A percentile compares a stretch with the other conserved stretches of the same genome.
phyloP scores from a whole-genome alignment of 768 basidiomycete genomes.

The Phaffia australis region DNA sequence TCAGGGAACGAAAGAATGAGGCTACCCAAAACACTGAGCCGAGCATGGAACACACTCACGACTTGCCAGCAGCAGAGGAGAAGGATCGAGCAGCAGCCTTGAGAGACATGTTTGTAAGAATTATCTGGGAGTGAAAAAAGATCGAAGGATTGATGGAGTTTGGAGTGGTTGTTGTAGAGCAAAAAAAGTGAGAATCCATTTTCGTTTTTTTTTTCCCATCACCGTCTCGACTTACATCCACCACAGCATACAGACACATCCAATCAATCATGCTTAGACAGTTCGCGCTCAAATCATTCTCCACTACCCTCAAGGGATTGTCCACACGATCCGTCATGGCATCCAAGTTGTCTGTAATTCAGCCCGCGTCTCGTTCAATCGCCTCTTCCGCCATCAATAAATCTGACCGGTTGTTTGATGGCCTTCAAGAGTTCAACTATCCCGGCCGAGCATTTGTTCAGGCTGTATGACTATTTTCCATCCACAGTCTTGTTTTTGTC shows the following conservation, averaged over 20 bases:
- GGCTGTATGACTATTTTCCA: not conserved
- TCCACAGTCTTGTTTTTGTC: not conserved
- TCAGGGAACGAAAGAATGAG: not conserved
- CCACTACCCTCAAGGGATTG: not conserved
- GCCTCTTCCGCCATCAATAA: not conserved
- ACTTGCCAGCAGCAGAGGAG: slow-evolving; percentile 13
- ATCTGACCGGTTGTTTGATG: not conserved
- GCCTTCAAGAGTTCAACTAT: not conserved
- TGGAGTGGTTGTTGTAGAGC: not conserved
- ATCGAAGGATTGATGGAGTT: not conserved
- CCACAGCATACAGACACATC: not conserved
- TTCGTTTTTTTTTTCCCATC: too few relatives aligned
- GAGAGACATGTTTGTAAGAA: slow-evolving; percentile 7
- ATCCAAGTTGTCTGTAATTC: not conserved
- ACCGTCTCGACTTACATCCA: not conserved
- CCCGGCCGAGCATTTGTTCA: slow-evolving; percentile 3
- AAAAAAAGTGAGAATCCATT: not conserved
- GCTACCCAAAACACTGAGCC: not conserved
- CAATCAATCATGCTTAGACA: slow-evolving; percentile 2
- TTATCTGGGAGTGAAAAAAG: not conserved
- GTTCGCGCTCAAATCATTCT: not conserved
- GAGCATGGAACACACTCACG: not conserved
- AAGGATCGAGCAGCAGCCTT: slow-evolving; percentile 14
- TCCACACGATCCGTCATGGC: not conserved
- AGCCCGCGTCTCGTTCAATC: not conserved